These are phyloP conservation scores for Cytospora schulzeri DNA, from an alignment of 2,329 filamentous ascomycete genomes.

Conservation along the genomic window DNA sequence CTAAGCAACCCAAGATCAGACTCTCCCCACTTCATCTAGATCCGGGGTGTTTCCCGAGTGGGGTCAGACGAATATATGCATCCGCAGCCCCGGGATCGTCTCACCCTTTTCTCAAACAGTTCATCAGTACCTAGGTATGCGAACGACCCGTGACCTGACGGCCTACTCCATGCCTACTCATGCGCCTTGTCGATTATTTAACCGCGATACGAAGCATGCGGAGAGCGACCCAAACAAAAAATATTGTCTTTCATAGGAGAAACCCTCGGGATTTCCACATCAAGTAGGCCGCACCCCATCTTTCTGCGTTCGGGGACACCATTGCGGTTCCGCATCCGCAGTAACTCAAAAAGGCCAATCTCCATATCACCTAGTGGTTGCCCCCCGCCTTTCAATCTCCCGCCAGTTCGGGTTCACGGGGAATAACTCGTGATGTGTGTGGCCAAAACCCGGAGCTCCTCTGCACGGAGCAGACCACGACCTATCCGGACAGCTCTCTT, in stretches of 20 bases:
- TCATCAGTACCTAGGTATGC: no score
- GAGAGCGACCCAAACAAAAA: background rate
- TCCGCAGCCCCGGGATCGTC: background rate
- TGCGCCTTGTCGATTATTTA: no score
- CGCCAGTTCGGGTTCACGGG: background rate
- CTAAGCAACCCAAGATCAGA: conserved; percentile 3
- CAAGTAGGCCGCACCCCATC: background rate
- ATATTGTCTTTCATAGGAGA: background rate
- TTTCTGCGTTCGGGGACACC: background rate
- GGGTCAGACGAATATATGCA: background rate
- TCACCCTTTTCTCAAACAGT: no score
- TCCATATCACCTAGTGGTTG: background rate
- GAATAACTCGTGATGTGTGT: background rate
- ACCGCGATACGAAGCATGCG: background rate
- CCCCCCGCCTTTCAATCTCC: background rate
- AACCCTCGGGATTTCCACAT: conserved; percentile 7
- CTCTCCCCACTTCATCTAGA: conserved; percentile 9
- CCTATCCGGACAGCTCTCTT: no score
- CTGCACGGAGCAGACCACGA: no score
- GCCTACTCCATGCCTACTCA: no score
- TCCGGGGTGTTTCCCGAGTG: background rate
- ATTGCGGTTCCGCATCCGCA: background rate
- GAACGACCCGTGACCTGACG: no score
- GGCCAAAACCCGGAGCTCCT: background rate
- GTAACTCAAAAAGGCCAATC: background rate